Conservation (phyloP, 768 basidiomycete genomes). For the Tulasnella sp. region DNA sequence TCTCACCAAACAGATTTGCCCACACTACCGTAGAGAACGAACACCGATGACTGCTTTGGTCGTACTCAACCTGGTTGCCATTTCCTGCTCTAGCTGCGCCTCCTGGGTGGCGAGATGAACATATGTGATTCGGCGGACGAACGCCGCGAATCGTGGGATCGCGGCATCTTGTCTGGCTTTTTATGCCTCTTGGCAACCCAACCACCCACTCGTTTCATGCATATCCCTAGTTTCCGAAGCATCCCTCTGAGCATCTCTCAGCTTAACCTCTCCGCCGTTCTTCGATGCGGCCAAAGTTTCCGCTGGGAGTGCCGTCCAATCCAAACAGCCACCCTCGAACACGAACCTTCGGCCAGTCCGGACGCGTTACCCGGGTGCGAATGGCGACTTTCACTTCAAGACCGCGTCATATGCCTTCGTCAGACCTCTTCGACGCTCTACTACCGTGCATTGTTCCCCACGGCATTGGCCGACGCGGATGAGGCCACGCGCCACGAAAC, state of each 20-base stretch:
- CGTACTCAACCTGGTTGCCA: background rate
- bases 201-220: background rate
- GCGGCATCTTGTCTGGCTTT: background rate
- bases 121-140: background rate
- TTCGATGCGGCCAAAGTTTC: slow-evolving; percentile 78
- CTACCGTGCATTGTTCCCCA: slow-evolving; percentile 60
- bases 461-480: slow-evolving; percentile 26
- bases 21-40: too few species aligned
- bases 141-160: background rate
- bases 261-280: slow-evolving; percentile 59
- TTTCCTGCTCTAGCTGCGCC: background rate
- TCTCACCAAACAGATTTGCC: too few species aligned
- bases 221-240: slow-evolving; percentile 41
- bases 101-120: background rate
- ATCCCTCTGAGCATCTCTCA: slow-evolving; percentile 53
- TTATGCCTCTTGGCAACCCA: background rate
- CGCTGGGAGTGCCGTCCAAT: slow-evolving; percentile 40
- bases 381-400: slow-evolving; percentile 66
- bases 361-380: slow-evolving; percentile 38
- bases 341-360: slow-evolving; percentile 16
- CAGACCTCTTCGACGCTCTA: slow-evolving; percentile 55
- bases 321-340: slow-evolving; percentile 16
- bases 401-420: slow-evolving; percentile 73
- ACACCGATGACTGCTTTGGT: too few species aligned
- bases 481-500: too few species aligned